A percentile compares a stretch with the other conserved stretches of the same genome.
phyloP scores from a whole-genome alignment of 352 stramenopile species.

The Globisporangium cystogenes region DNA sequence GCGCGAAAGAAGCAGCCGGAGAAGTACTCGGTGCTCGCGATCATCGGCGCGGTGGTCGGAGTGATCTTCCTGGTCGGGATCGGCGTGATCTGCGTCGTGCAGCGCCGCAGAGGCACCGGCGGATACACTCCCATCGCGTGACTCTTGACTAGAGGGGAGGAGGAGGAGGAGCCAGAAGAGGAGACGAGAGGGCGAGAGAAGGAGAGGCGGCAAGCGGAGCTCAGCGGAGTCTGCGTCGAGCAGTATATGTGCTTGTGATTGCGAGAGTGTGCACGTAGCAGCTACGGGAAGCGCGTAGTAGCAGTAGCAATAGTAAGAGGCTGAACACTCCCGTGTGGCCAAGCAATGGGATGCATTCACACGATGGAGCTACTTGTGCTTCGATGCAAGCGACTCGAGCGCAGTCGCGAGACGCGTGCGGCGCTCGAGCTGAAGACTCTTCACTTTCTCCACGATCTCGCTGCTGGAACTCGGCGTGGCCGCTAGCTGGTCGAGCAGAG shows the following conservation, averaged over 20 bases:
- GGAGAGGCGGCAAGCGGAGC: neutral
- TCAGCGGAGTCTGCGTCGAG: neutral
- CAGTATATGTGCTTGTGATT: neutral
- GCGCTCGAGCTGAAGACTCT: slow-evolving; percentile 1
- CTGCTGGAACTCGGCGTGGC: neutral
- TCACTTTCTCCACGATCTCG: slow-evolving; percentile 2
- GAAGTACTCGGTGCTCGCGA: slow-evolving; percentile 19
- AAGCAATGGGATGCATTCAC: neutral
- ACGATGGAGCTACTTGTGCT: neutral
- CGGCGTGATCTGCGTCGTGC: slow-evolving; percentile 28
- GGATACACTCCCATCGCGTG: slow-evolving; percentile 50
- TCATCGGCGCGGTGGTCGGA: slow-evolving; percentile 41
- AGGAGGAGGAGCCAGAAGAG: neutral
- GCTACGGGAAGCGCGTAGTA: neutral
- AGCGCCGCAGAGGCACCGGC: slow-evolving; percentile 17
- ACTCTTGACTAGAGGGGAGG: neutral
- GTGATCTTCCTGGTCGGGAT: slow-evolving; percentile 36
- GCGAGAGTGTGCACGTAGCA: neutral
- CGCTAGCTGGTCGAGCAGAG: neutral
- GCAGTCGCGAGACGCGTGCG: neutral
- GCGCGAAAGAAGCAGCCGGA: slow-evolving; percentile 11
- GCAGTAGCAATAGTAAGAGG: neutral
- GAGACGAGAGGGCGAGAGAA: neutral
- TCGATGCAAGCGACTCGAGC: slow-evolving; percentile 3
- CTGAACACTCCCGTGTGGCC: neutral